These are phyloP conservation scores for Phellinidium pouzarii DNA, from an alignment of 1,284 basidiomycete species.

Conservation along the genomic window DNA sequence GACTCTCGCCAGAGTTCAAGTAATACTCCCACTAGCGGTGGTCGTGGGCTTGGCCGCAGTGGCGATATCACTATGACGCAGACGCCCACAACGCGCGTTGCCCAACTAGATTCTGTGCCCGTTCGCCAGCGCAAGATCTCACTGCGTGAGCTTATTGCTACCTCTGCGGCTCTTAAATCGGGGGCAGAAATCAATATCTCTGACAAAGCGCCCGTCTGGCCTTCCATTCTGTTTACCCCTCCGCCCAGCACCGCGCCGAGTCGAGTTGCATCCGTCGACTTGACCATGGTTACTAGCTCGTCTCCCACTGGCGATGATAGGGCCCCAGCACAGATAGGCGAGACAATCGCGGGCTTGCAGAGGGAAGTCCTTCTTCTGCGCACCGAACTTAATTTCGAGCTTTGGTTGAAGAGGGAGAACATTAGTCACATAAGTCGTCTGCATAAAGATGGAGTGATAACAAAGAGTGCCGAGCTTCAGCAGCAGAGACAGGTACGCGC, in stretches of 20 bases:
- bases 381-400: constrained; percentile 76
- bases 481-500: constrained; percentile 62
- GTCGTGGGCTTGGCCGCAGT: background rate
- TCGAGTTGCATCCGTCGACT: constrained; percentile 19
- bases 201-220: constrained; percentile 42
- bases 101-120: constrained; percentile 22
- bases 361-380: constrained; percentile 65
- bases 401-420: constrained; percentile 74
- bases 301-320: constrained; percentile 21
- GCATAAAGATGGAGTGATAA: constrained; percentile 64
- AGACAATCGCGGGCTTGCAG: constrained; percentile 63
- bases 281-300: constrained; percentile 18
- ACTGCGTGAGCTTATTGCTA: constrained; percentile 63
- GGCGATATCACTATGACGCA: constrained; percentile 13
- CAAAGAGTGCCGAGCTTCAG: constrained; percentile 69
- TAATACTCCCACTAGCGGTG: background rate
- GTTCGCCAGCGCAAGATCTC: constrained; percentile 42
- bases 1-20: background rate
- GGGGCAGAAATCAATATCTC: constrained; percentile 54
- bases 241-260: constrained; percentile 20
- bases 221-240: constrained; percentile 33
- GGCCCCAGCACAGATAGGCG: constrained; percentile 42
- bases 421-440: constrained; percentile 72
- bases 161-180: constrained; percentile 63
- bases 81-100: constrained; percentile 11